Base-by-base conservation (phyloP, 768 basidiomycete species). In the Trametopsis cervina region DNA sequence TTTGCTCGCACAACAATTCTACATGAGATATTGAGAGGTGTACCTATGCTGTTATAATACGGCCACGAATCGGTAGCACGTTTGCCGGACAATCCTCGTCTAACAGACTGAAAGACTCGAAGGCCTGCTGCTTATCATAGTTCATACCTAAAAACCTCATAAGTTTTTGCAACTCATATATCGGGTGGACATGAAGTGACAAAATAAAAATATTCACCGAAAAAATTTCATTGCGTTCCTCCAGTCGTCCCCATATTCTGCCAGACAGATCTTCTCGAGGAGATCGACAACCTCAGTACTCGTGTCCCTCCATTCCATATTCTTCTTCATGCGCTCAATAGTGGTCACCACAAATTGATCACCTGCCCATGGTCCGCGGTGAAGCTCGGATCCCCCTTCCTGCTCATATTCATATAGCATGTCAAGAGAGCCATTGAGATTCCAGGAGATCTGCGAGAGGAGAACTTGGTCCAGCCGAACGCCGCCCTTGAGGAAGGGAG, bases 391-490 rank as follows among this genome's bases (percentile, higher is more conserved):
- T 20, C 17, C 13, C 12, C 15, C 2, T 7, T 33, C 29, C n/a
- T n/a, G n/a, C 29, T 33, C 29, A 18, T 18, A 4, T 7, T 15
- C 29, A 15, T 33, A 33, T 7, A 15, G 9, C 44, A 46, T 46
- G 12, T 27, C n/a, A 26, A 33, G 23, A 2, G n/a, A 20, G 21
- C 12, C 24, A 25, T 46, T 25, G 15, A 44, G 7, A 2, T 43
- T 35, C 50, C 50, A 42, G 39, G 36, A 51, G 27, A 46, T 46
- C 12, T 23, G 38, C n/a, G 50, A 44, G 27, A 46, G 35, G 2
- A 51, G 11, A 18, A 35, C 44, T 4, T 36, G 33, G 6, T 33
- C 48, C 10, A 49, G 29, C 9, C 17, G 11, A 36, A 36, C 11
- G 17, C 11, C 15, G 22, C 15, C 6, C 37, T 38, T 2, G 12